Evolutionary conservation across 2,329 filamentous ascomycete species (phyloP), one percentile per base, ranked within the genome.

Genomic region (Sarocladium oryzae): DNA sequence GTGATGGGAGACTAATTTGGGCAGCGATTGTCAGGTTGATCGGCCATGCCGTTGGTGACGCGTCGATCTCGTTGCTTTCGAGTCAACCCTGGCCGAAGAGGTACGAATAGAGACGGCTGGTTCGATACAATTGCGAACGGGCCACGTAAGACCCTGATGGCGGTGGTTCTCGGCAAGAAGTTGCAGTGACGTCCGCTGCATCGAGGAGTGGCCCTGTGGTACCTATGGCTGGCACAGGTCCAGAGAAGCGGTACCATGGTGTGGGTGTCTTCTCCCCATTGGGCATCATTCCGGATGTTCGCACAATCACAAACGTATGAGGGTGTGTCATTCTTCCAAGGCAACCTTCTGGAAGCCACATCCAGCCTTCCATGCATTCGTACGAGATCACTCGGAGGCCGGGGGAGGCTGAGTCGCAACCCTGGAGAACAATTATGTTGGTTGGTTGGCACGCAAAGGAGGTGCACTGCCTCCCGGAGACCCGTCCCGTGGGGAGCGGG

Each of bases 311-410:
- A 7, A 7, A 21, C 23, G 24, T 23, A 28, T 6, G 21, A n/a
- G 38, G 40, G 21, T 45, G 40, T n/a, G 40, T 13, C 10, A 28
- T 16, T 18, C n/a, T 15, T 33, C 4, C n/a, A 33, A 13, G 26
- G 43, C 16, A 48, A 48, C 43, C 43, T 48, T 48, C 43, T 48
- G 43, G 43, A 48, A 48, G 26, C 24, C 43, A 7, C 20, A 33
- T 10, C 26, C 32, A 32, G 15, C 15, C 43, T 48, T 48, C 43
- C 26, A 48, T 48, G 43, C 43, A 48, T 33, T 33, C 43, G 43
- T 21, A 48, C 28, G 43, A 48, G 43, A 33, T 20, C 6, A 10
- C 3, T 15, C 13, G 43, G 11, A 7, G n/a, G 8, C 4, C 6
- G 28, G 43, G 43, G 43, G 43, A 48, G 43, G 43, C 43, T 48